Base-by-base conservation (phyloP, 1,284 basidiomycete genomes). In the Leccinum subspadiceum region DNA sequence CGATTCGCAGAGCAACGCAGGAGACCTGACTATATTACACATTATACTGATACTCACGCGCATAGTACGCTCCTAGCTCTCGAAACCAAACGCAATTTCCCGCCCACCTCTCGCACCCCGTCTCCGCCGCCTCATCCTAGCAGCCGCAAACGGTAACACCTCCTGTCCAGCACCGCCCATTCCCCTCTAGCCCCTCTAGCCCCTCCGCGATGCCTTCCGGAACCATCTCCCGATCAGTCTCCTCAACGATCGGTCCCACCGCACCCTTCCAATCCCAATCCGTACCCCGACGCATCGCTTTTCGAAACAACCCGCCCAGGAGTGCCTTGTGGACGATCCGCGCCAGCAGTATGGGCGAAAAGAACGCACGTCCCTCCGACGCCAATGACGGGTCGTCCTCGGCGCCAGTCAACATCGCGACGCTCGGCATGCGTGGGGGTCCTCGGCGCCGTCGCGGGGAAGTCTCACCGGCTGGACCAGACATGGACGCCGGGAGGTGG, bases 121-220 rank as follows among this genome's bases (percentile, higher is more conserved):
- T 46, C 56, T 66, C n/a, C 70, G 60, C 3, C 62, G 62, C 52
- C 58, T 66, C 61, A 70, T 71, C 60, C 70, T 70, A 57, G 69
- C 66, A 13, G 64, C 69, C 5, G 62, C 58, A 48, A 63, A 70
- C 8, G 70, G 69, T 31, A 73, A 56, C 29, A 58, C 33, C 0
- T 49, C 58, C 10, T 53, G 48, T 3, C 29, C 10, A 9, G 37
- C 52, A 15, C 5, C 22, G 2, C 20, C 20, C 13, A 15, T 24
- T 35, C 15, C 10, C 33, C 13, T 57, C 57, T 0, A 44, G 50
- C 15, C 10, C 33, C 13, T 57, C 57, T 0, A 44, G 50, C 17
- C 15, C 31, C 33, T 15, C 13, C 7, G 15, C 15, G 1, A 53
- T 1, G n/a, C 54, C 54, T n/a, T 61, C 53, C 1, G 68, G 68